A percentile compares a stretch with the other conserved stretches of the same genome.
phyloP scores from a whole-genome alignment of 129 eudicot genomes.

The Pseudognaphalium luteoalbum region DNA sequence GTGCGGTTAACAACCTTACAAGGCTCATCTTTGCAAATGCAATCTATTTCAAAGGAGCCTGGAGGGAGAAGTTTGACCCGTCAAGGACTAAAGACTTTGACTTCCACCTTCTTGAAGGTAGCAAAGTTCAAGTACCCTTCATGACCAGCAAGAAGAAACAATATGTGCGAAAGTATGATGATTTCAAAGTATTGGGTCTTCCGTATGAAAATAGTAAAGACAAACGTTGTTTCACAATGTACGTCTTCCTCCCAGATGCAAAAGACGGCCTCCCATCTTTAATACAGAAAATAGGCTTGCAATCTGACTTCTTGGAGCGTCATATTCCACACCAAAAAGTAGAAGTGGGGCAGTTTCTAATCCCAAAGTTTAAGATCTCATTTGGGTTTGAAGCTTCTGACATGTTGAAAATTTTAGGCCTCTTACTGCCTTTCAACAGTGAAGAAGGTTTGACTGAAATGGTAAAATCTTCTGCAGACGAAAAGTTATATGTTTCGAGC shows the following conservation, averaged over 20 bases:
- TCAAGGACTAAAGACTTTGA: constrained; percentile 25
- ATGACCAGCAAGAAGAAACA: constrained; percentile 41
- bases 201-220: constrained; percentile 43
- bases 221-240: constrained; percentile 46
- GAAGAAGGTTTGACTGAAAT: constrained; percentile 36
- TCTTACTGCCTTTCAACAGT: constrained; percentile 31
- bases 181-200: constrained; percentile 45
- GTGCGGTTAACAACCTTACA: background rate
- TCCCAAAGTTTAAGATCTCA: constrained; percentile 49
- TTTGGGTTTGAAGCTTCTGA: constrained; percentile 27
- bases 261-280: constrained; percentile 38
- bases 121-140: constrained; percentile 40
- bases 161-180: constrained; percentile 29
- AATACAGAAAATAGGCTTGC: constrained; percentile 24
- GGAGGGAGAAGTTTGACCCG: constrained; percentile 36
- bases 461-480: constrained; percentile 21
- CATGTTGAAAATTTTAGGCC: constrained; percentile 31
- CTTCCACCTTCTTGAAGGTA: constrained; percentile 42
- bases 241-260: constrained; percentile 47
- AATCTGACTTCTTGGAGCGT: constrained; percentile 25
- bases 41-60: constrained; percentile 52
- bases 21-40: constrained; percentile 41
- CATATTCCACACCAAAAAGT: constrained; percentile 16
- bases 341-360: constrained; percentile 8
- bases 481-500: constrained; percentile 22